phyloP scores from a whole-genome alignment of 257 asterid species.

The Solanum etuberosum region DNA sequence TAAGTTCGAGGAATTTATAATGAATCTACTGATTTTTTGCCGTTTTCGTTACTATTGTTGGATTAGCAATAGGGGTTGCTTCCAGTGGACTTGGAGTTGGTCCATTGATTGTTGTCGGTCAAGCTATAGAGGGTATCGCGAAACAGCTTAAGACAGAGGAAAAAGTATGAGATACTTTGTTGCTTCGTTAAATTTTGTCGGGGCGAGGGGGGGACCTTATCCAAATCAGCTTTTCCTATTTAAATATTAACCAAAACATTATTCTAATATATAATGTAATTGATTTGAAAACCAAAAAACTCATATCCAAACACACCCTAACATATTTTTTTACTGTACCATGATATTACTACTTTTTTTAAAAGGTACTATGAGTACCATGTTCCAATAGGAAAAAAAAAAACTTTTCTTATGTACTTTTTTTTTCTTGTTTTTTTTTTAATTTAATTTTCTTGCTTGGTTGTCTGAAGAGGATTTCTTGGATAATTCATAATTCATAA shows the following conservation, averaged over 20 bases:
- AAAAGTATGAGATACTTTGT: no score
- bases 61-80: no score
- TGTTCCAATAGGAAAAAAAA: not conserved
- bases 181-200: no score
- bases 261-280: not conserved
- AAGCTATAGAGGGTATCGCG: no score
- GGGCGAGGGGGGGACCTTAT: no score
- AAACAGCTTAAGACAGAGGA: no score
- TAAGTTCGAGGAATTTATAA: no score
- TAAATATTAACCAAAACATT: not conserved
- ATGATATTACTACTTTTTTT: not conserved
- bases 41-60: no score
- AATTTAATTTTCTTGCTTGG: not conserved
- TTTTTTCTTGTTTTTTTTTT: not conserved
- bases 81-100: not conserved
- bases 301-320: not conserved
- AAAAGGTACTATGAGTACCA: not conserved
- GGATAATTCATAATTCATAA: not conserved
- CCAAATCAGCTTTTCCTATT: not conserved
- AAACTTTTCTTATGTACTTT: no score
- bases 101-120: not conserved
- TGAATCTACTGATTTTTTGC: no score
- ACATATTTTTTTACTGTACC: no score
- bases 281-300: no score
- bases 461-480: not conserved